phyloP scores from a whole-genome alignment of 2,329 filamentous ascomycete genomes.

The Teratosphaeria gauchensis region DNA sequence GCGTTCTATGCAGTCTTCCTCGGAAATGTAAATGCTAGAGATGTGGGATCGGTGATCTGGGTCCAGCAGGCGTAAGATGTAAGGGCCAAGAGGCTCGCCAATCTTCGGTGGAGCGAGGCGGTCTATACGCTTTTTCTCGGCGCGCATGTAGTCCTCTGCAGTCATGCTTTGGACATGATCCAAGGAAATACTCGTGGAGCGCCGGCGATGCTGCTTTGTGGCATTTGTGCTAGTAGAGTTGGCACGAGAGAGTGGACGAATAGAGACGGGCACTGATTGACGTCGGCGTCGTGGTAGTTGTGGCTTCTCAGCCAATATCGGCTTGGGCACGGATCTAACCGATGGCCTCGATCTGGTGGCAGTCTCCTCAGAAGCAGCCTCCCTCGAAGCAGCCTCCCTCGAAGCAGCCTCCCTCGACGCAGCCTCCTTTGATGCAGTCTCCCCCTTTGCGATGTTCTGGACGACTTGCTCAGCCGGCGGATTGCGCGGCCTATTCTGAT shows the following conservation, averaged over 20 bases:
- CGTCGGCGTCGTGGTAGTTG: neutral
- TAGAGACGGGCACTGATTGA: neutral
- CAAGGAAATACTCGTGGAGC: neutral
- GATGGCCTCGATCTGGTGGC: neutral
- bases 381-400: too few relatives aligned
- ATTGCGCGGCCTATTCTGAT: neutral
- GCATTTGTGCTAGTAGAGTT: neutral
- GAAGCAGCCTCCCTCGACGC: neutral
- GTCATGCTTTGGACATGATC: neutral
- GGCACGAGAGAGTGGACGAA: neutral
- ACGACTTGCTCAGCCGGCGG: neutral
- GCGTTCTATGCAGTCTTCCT: neutral
- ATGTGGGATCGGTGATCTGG: neutral
- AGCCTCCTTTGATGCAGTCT: neutral
- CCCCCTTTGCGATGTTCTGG: neutral
- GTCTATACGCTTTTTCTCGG: neutral
- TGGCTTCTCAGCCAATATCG: neutral
- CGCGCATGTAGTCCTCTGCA: neutral
- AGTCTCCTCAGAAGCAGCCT: neutral
- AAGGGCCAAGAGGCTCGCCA: neutral
- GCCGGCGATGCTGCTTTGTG: neutral
- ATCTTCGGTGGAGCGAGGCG: neutral
- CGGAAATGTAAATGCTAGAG: neutral
- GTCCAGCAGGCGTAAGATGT: neutral
- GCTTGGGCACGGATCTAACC: neutral